These are phyloP conservation scores for Rhizophlyctis rosea DNA, from an alignment of 192 early-diverging fungal genomes.

Conservation along the genomic window DNA sequence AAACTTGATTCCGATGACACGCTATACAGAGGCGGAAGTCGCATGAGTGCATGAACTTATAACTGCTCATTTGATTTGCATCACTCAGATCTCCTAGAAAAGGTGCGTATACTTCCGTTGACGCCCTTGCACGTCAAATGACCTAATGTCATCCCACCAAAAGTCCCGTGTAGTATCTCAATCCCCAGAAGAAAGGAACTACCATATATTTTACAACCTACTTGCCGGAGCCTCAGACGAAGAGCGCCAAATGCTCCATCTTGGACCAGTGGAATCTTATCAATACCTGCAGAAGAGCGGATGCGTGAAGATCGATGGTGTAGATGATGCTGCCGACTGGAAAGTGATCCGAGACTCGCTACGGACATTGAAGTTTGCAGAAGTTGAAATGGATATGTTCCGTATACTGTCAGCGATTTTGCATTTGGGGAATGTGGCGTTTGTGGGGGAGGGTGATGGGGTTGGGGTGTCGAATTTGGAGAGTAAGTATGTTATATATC, in stretches of 20 bases:
- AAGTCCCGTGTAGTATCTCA: slow-evolving; percentile 29
- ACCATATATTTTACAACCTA: slow-evolving; percentile 90
- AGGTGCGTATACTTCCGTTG: slow-evolving; percentile 23
- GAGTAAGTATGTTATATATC: background rate
- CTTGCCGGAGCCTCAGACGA: slow-evolving; percentile 70
- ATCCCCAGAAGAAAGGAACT: slow-evolving; percentile 65
- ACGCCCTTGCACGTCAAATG: background rate
- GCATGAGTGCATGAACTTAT: too few relatives aligned
- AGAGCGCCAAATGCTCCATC: slow-evolving; percentile 48
- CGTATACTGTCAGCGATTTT: slow-evolving; percentile 82
- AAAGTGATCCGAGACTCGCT: slow-evolving; percentile 21
- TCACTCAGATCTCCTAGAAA: slow-evolving; percentile 28
- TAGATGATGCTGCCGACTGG: slow-evolving; percentile 56
- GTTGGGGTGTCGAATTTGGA: background rate
- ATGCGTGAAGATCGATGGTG: slow-evolving; percentile 47
- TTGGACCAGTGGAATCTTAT: slow-evolving; percentile 27
- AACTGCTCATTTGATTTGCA: background rate
- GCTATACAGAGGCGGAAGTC: background rate
- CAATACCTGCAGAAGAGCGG: slow-evolving; percentile 50
- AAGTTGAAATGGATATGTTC: slow-evolving; percentile 56
- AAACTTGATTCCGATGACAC: background rate
- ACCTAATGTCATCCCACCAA: background rate
- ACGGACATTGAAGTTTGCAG: background rate
- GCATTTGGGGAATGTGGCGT: slow-evolving; percentile 87
- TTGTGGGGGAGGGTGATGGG: slow-evolving; percentile 66